These are phyloP conservation scores for Patellifolia procumbens DNA, from an alignment of 179 eudicot genomes.

Conservation along the genomic window DNA sequence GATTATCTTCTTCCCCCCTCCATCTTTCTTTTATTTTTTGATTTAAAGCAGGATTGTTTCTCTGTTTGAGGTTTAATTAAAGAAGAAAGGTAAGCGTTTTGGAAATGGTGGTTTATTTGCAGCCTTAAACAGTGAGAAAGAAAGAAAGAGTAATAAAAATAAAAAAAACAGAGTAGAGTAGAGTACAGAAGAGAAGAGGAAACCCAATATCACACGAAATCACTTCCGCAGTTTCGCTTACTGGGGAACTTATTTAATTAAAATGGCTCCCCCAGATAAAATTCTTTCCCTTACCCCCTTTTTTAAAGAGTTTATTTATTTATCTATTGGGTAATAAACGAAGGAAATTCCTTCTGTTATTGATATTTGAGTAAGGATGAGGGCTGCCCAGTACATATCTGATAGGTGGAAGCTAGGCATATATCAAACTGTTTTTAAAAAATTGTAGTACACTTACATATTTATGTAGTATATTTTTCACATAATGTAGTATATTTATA, in stretches of 20 bases:
- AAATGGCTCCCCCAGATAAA: too few relatives aligned
- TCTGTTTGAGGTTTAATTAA: not conserved
- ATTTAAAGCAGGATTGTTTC: not conserved
- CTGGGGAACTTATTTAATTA: not conserved
- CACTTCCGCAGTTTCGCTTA: slow-evolving; percentile 20
- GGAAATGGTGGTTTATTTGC: slow-evolving; percentile 45
- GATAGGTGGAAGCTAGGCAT: too few relatives aligned
- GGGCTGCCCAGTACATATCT: too few relatives aligned
- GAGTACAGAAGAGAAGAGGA: slow-evolving; percentile 25
- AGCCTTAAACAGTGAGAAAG: slow-evolving; percentile 39
- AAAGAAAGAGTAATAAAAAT: not conserved
- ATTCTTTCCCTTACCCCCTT: not conserved
- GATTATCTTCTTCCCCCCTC: slow-evolving; percentile 19
- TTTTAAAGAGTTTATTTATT: too few relatives aligned
- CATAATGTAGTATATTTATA: too few relatives aligned
- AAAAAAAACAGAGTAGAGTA: slow-evolving; percentile 15
- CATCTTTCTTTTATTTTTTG: not conserved
- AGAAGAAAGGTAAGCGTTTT: slow-evolving; percentile 20
- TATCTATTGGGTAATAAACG: not conserved
- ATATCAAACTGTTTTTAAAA: too few relatives aligned
- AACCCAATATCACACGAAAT: slow-evolving; percentile 56
- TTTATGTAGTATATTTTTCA: too few relatives aligned
- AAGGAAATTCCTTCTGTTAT: too few relatives aligned
- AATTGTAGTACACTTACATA: too few relatives aligned
- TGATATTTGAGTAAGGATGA: not conserved